Conservation (phyloP, 306 rosid genomes). For the Sindora glabra region DNA sequence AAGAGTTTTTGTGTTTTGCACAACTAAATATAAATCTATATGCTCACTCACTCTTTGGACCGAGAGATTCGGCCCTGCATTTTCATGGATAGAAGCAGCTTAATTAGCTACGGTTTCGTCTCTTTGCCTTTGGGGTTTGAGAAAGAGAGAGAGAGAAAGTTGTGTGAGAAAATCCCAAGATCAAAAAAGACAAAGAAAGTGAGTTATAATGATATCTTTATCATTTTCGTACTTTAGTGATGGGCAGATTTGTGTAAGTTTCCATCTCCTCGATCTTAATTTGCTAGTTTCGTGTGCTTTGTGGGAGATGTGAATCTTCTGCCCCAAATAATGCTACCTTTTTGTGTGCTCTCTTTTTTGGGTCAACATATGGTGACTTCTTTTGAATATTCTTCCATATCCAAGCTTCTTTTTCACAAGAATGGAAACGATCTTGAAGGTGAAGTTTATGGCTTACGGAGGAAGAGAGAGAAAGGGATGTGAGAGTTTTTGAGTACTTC, state of each 20-base stretch:
- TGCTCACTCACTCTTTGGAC: constrained; percentile 52
- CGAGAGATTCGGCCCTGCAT: constrained; percentile 30
- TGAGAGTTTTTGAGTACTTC: not conserved
- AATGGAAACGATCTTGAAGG: constrained; percentile 13
- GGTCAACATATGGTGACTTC: constrained; percentile 23
- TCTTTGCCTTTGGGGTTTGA: constrained; percentile 26
- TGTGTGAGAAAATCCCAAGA: constrained; percentile 40
- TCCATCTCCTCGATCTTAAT: not conserved
- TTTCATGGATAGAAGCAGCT: constrained; percentile 19
- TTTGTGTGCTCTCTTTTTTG: constrained; percentile 18
- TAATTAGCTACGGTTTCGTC: constrained; percentile 16
- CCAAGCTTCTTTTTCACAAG: constrained; percentile 10
- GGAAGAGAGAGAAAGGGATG: not conserved
- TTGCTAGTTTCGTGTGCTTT: constrained; percentile 27
- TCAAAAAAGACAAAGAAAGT: constrained; percentile 40
- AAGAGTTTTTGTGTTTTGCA: constrained; percentile 29
- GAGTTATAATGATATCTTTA: constrained; percentile 53
- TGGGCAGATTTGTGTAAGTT: constrained; percentile 23
- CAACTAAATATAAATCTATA: too few species aligned
- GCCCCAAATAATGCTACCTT: constrained; percentile 25
- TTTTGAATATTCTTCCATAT: constrained; percentile 24
- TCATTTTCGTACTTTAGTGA: constrained; percentile 29
- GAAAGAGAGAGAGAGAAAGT: constrained; percentile 17
- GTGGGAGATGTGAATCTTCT: constrained; percentile 23
- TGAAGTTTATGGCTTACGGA: too few species aligned